A percentile compares a stretch with the other conserved stretches of the same genome.
These are phyloP conservation scores for Chaetomium sp. DNA, from an alignment of 2,329 filamentous ascomycete species.

Conservation along the genomic window DNA sequence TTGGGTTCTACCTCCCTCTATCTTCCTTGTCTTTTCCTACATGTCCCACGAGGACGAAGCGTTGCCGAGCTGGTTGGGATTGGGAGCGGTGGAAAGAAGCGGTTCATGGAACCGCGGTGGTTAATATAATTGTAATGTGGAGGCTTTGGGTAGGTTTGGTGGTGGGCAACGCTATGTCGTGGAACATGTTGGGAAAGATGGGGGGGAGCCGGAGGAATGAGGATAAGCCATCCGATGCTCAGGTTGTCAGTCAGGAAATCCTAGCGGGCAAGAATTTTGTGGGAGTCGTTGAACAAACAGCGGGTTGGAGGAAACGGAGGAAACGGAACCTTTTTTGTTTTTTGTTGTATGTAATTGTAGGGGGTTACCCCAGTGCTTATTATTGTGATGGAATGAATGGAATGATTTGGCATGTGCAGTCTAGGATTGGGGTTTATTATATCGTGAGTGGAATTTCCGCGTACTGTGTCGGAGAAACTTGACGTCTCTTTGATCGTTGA, in stretches of 20 bases:
- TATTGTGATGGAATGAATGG: conserved; percentile 10
- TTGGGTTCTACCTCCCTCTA: neutral
- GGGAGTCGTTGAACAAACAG: no score
- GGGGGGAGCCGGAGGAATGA: no score
- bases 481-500: no score
- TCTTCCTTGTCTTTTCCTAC: neutral
- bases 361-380: neutral
- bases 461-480: no score
- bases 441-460: no score
- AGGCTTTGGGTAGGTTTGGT: neutral
- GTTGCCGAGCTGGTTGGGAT: neutral
- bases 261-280: no score
- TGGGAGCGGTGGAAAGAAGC: neutral
- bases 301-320: neutral
- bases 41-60: neutral
- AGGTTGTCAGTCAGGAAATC: neutral
- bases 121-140: conserved; percentile 12
- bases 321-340: neutral
- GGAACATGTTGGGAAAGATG: neutral
- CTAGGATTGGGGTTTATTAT: no score
- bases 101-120: neutral
- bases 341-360: conserved; percentile 9
- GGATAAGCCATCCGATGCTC: no score
- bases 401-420: conserved; percentile 5
- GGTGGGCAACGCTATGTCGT: neutral